Percentiles rank a stretch among this genome's conserved stretches.
Evolutionary conservation across 352 stramenopile genomes (phyloP).

Genomic region (Phytophthora pluvialis): DNA sequence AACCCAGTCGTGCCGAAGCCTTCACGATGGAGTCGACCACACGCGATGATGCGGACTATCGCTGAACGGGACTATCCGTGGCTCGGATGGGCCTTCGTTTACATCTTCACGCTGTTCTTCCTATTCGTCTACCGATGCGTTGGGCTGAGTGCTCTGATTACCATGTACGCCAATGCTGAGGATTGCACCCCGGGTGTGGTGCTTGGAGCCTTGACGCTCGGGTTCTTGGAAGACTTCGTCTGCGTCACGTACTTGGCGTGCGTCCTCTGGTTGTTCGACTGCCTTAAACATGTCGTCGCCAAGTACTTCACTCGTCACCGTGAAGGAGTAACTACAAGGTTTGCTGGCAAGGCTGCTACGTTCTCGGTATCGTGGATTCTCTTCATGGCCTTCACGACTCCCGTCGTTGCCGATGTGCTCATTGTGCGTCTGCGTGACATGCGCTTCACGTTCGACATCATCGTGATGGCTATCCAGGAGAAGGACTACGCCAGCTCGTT

Average conservation of each 20-base stretch:
- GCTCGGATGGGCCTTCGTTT: slow-evolving; percentile 49
- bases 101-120: slow-evolving; percentile 33
- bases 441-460: slow-evolving; percentile 60
- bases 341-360: slow-evolving; percentile 24
- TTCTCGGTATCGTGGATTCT: slow-evolving; percentile 44
- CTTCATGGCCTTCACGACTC: slow-evolving; percentile 29
- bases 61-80: slow-evolving; percentile 15
- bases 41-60: neutral
- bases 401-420: slow-evolving; percentile 45
- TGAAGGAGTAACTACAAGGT: too few relatives aligned
- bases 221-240: slow-evolving; percentile 52
- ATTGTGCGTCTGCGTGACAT: slow-evolving; percentile 45
- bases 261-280: slow-evolving; percentile 13
- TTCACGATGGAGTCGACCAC: slow-evolving; percentile 4
- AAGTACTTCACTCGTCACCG: neutral
- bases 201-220: slow-evolving; percentile 30
- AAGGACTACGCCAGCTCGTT: slow-evolving; percentile 35
- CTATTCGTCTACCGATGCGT: slow-evolving; percentile 42
- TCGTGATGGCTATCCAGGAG: slow-evolving; percentile 45
- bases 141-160: slow-evolving; percentile 13
- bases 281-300: slow-evolving; percentile 1
- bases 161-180: slow-evolving; percentile 1
- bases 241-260: slow-evolving; percentile 30
- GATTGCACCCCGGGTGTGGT: slow-evolving; percentile 29
- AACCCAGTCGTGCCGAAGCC: slow-evolving; percentile 1